Conservation (phyloP, 1,139 yeast species). For the Magnusiomyces magnusii region DNA sequence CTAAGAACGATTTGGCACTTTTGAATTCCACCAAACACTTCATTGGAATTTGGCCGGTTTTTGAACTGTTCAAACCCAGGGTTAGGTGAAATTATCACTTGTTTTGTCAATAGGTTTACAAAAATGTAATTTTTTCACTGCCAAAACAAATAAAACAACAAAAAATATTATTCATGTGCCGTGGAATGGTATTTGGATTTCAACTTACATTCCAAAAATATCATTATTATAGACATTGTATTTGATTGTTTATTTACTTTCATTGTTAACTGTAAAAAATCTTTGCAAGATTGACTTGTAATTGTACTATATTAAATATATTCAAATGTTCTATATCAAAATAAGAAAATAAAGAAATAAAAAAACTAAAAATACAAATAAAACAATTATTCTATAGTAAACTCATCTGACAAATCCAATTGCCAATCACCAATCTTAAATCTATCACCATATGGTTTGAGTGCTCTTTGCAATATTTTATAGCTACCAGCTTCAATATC, state of each 20-base stretch:
- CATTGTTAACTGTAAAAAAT: too few species aligned
- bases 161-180: too few species aligned
- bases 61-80: not conserved
- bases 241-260: too few species aligned
- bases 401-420: conserved; percentile 2
- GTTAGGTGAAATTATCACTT: not conserved
- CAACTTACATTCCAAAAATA: too few species aligned
- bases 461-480: conserved; percentile 10
- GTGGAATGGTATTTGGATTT: too few species aligned
- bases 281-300: too few species aligned
- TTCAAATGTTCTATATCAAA: too few species aligned
- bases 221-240: too few species aligned
- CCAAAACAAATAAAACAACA: too few species aligned
- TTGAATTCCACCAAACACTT: not conserved
- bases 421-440: conserved; percentile 9
- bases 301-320: too few species aligned
- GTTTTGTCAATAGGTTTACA: not conserved
- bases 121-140: not conserved
- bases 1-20: not conserved
- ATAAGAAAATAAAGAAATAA: not conserved
- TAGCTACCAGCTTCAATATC: conserved; percentile 9
- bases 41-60: not conserved
- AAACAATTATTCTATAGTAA: conserved; percentile 3
- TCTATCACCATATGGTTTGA: conserved; percentile 10
- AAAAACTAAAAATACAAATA: not conserved